phyloP scores from a whole-genome alignment of 2,329 filamentous ascomycete species.

The Diplocarpon rosae region DNA sequence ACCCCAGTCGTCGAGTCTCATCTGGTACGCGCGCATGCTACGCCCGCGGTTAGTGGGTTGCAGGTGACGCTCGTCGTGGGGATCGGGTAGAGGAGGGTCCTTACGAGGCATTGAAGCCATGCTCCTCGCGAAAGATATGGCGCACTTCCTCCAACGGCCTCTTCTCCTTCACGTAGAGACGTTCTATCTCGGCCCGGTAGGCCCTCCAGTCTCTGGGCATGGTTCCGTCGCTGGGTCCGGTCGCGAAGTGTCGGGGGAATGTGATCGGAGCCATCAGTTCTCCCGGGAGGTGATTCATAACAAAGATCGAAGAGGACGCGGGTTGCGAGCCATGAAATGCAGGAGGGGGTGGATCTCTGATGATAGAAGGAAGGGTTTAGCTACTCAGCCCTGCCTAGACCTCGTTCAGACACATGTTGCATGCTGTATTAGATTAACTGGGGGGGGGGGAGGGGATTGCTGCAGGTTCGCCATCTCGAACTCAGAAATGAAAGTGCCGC shows the following conservation, averaged over 20 bases:
- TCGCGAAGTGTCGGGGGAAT: neutral
- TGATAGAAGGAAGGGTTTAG: no score
- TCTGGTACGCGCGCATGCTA: constrained; percentile 11
- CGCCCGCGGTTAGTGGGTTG: neutral
- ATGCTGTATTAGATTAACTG: no score
- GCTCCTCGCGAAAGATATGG: constrained; percentile 6
- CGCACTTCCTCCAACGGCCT: constrained; percentile 12
- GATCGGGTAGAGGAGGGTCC: neutral
- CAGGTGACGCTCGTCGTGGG: no score
- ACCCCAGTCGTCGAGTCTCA: constrained; percentile 8
- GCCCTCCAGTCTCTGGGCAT: constrained; percentile 15
- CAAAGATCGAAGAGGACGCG: no score
- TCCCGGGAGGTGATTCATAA: neutral
- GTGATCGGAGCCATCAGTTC: constrained; percentile 1
- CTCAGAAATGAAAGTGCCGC: no score
- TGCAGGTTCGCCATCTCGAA: no score
- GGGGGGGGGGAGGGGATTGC: no score
- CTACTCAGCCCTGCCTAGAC: no score
- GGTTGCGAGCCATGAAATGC: no score
- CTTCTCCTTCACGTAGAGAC: constrained; percentile 11
- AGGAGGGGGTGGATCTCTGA: no score
- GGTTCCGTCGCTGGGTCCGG: neutral
- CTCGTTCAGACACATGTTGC: no score
- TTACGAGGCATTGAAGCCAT: constrained; percentile 15
- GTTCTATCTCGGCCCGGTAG: constrained; percentile 12